Base-by-base conservation (phyloP, 2,329 filamentous ascomycete genomes). In the Falciphora oryzae region DNA sequence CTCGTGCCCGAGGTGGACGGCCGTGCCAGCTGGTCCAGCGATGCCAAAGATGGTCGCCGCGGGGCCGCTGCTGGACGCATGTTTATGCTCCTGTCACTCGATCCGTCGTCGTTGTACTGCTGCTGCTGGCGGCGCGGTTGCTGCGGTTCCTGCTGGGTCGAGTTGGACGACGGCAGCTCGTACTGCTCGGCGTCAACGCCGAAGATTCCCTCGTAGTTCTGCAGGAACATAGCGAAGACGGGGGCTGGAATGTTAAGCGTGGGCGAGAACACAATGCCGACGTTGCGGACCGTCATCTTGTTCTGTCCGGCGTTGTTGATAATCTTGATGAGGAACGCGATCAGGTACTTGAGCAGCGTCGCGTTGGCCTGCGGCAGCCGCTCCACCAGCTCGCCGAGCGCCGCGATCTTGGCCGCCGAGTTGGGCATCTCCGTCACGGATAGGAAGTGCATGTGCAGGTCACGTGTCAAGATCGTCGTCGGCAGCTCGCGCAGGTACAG, bases 241-340 rank as follows among this genome's bases (percentile, higher is more conserved):
- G 94, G 93, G 0, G 93, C 93, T 0, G 95, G 94, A 58, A 99
- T 97, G 75, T 98, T 98, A 64, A 99, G 83, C 0, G 95, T 98
- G 0, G 95, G 95, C 22, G 95, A 96, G 76, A 99, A 99, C 65
- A 99, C 94, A 70, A 99, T 98, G 68, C 95, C 94, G 64, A 99
- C 92, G 73, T 99, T 99, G 69, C 94, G 89, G 63, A 97, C 91
- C 14, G 91, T 97, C 95, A 99, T 99, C 82, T 97, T 98, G 80
- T 99, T 99, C 67, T 90, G 81, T 70, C 91, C 89, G 8, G 92
- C 83, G 70, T 97, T 93, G 76, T 95, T 93, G 73, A 97, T 92
- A 71, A 99, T 94, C 72, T 90, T 89, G 73, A 97, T 92, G 70
- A 99, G 78, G 78, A 97, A 97, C 4, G 90, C 87, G 61, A 94